Evolutionary conservation across 192 early-diverging fungal genomes (phyloP), one percentile per base, ranked within the genome.

Genomic region (Coemansia sp.): DNA sequence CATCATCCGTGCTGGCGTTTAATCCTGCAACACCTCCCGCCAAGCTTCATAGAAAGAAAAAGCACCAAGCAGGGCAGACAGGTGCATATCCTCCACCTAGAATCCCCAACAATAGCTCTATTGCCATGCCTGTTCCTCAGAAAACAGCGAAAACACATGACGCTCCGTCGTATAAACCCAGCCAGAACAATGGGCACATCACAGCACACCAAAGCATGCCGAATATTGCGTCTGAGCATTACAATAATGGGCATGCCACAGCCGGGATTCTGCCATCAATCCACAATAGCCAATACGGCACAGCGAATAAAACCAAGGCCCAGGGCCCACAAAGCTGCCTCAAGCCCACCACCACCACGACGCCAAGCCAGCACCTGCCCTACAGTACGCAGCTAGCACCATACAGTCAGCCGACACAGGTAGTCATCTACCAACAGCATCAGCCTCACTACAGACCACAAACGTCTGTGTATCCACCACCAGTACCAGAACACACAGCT

Each of bases 1-100:
- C 76, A 9, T 63, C 68, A 12, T 79, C 76, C 4, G 71, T 70
- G 20, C 68, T 79, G 38, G 68, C 76, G 12, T 48, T 67, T 5
- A 57, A 63, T 20, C 16, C 63, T 2, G 42, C 64, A 5, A 10
- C 73, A 12, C 19, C 22, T 4, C 22, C 62, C 8, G 32, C 49
- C 8, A 46, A 49, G 51, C 20, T 12, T 5, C 57, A 13, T 46
- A 65, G 22, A 48, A 44, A 39, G 39, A 60, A 55, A 17, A 42
- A 20, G 11, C 22, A 51, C 58, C 71, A 57, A 14, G 50, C 10
- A 16, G 49, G 2, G 50, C 55, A 50, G 25, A 45, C 41, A 41
- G 49, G 38, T 12, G 62, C 54, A 54, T 48, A 51, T 38, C 48
- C 7, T n/a, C n/a, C n/a, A 40, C 48, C 53, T 20, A 45, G 16